Conservation (phyloP, 352 stramenopile species). For the Phytophthora colocasiae region DNA sequence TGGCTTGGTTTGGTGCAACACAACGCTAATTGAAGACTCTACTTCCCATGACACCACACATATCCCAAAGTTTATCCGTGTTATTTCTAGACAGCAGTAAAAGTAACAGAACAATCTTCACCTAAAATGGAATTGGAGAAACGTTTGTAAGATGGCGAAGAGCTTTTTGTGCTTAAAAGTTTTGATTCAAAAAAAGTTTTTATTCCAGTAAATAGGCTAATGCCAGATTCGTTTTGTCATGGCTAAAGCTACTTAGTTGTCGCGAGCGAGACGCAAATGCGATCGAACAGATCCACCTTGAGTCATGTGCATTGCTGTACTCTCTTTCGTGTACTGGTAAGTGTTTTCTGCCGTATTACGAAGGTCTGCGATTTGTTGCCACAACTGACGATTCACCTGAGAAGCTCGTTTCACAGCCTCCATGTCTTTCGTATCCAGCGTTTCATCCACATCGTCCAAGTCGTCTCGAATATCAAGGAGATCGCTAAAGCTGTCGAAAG, state of each 20-base stretch:
- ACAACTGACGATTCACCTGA: conserved; percentile 43
- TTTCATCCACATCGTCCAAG: conserved; percentile 48
- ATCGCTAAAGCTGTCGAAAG: conserved; percentile 47
- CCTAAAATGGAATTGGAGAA: conserved; percentile 12
- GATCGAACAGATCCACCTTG: conserved; percentile 22
- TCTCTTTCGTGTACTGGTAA: conserved; percentile 59
- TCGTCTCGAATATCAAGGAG: conserved; percentile 36
- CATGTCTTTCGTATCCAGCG: conserved; percentile 53
- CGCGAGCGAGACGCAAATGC: conserved; percentile 3
- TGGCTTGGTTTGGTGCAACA: background rate
- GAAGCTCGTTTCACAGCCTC: conserved; percentile 39
- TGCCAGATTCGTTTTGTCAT: conserved; percentile 15
- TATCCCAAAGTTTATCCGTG: conserved; percentile 21
- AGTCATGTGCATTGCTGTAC: conserved; percentile 47
- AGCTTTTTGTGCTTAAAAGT: background rate
- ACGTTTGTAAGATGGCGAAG: background rate
- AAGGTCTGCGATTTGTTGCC: conserved; percentile 59
- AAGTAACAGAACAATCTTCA: conserved; percentile 10
- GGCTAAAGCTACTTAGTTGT: conserved; percentile 15
- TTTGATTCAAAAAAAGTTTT: conserved; percentile 24
- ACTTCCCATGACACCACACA: conserved; percentile 2
- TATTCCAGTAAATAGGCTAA: conserved; percentile 40
- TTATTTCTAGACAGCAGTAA: conserved; percentile 6
- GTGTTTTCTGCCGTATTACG: conserved; percentile 51
- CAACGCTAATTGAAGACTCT: conserved; percentile 36